phyloP scores from a whole-genome alignment of 495 filamentous ascomycete genomes.

The Daldinia grandis region DNA sequence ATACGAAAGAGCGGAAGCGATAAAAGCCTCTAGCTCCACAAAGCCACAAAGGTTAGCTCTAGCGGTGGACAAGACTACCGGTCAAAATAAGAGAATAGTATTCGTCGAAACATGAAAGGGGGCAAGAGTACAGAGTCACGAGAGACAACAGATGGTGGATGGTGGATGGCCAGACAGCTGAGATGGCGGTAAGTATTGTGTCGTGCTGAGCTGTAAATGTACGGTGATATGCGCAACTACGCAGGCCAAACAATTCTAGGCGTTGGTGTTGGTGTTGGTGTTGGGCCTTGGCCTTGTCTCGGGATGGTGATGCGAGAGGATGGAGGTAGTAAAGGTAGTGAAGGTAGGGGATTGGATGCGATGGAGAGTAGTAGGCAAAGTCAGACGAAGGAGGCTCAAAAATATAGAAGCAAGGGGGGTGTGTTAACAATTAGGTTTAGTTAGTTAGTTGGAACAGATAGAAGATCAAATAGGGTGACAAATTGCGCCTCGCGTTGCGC shows the following conservation, averaged over 20 bases:
- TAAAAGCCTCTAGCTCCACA: constrained; percentile 7
- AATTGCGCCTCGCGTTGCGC: constrained; percentile 40
- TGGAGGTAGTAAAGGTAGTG: background rate
- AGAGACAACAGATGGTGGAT: constrained; percentile 20
- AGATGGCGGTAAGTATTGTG: constrained; percentile 42
- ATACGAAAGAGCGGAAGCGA: constrained; percentile 35
- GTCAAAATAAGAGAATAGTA: constrained; percentile 8
- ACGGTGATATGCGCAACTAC: constrained; percentile 32
- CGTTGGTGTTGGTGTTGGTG: constrained; percentile 19
- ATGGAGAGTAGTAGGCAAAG: constrained; percentile 22
- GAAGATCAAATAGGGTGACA: constrained; percentile 22
- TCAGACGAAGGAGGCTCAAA: constrained; percentile 36
- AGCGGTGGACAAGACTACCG: constrained; percentile 26
- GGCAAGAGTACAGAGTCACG: constrained; percentile 34
- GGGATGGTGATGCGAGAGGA: constrained; percentile 18
- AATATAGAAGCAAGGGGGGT: constrained; percentile 5
- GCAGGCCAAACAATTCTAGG: constrained; percentile 17
- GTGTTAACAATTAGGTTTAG: background rate
- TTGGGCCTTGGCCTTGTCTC: constrained; percentile 8
- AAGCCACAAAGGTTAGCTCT: constrained; percentile 7
- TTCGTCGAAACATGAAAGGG: constrained; percentile 18
- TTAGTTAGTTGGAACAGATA: no score
- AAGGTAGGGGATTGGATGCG: background rate
- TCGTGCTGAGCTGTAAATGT: constrained; percentile 36
- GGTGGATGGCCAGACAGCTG: constrained; percentile 34